These are phyloP conservation scores for Pleurotus platypus DNA, from an alignment of 768 basidiomycete genomes.

Conservation along the genomic window DNA sequence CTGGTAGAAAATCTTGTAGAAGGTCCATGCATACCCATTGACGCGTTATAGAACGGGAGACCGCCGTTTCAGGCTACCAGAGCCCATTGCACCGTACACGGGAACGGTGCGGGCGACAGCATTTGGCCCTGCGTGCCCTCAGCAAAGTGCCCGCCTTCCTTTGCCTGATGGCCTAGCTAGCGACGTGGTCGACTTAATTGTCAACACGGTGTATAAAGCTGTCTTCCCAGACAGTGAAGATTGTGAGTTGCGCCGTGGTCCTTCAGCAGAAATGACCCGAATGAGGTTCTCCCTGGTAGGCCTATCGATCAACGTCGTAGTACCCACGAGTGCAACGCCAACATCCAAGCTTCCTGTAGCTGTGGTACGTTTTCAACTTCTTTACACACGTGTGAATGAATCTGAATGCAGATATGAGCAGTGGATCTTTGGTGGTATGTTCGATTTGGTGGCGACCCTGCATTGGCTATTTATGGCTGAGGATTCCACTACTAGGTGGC, in stretches of 20 bases:
- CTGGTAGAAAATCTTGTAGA: too few relatives aligned
- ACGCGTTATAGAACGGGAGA: neutral
- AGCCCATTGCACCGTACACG: constrained; percentile 21
- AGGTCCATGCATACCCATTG: neutral
- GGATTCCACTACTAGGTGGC: too few relatives aligned
- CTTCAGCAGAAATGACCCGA: too few relatives aligned
- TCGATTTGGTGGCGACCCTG: neutral
- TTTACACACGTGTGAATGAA: too few relatives aligned
- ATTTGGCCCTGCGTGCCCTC: constrained; percentile 34
- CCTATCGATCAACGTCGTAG: constrained; percentile 54
- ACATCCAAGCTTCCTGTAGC: constrained; percentile 42
- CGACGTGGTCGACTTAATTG: constrained; percentile 28
- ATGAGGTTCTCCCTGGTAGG: constrained; percentile 18
- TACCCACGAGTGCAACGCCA: constrained; percentile 35
- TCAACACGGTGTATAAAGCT: constrained; percentile 23
- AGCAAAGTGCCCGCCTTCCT: constrained; percentile 36
- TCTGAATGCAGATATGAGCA: too few relatives aligned
- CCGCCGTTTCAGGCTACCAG: constrained; percentile 23
- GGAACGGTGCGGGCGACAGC: constrained; percentile 23
- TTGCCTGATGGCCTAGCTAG: constrained; percentile 28
- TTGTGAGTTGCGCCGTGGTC: constrained; percentile 39
- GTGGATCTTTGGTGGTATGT: constrained; percentile 50
- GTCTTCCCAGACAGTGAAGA: constrained; percentile 37
- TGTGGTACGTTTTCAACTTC: too few relatives aligned
- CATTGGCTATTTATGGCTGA: too few relatives aligned